A percentile compares a stretch with the other conserved stretches of the same genome.
Conservation (phyloP, 768 basidiomycete genomes). For the Xerocomellus dryophilus region DNA sequence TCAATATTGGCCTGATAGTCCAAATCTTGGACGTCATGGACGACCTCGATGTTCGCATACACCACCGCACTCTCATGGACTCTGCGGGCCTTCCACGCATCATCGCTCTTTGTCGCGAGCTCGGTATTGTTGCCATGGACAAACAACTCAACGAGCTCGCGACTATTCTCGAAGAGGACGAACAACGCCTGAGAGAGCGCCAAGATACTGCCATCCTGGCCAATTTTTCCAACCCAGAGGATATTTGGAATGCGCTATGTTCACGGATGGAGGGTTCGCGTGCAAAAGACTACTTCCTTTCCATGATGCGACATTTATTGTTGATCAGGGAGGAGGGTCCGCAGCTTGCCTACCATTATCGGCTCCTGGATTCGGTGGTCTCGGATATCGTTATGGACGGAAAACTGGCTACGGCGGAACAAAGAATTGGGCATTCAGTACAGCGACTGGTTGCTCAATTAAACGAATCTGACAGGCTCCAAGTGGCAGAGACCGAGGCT, state of each 20-base stretch:
- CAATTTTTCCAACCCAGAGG: conserved; percentile 76
- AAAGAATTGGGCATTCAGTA: conserved; percentile 85
- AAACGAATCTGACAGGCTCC: conserved; percentile 83
- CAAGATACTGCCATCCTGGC: conserved; percentile 73
- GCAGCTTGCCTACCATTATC: conserved; percentile 82
- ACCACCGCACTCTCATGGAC: conserved; percentile 89
- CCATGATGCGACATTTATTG: conserved; percentile 91
- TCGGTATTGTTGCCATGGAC: conserved; percentile 63
- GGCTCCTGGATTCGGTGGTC: conserved; percentile 85
- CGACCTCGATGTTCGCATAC: conserved; percentile 80
- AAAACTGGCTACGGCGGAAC: conserved; percentile 80
- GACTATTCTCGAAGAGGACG: conserved; percentile 67
- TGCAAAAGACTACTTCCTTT: conserved; percentile 82
- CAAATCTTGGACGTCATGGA: conserved; percentile 62
- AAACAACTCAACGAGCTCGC: conserved; percentile 63
- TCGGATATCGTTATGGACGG: conserved; percentile 92
- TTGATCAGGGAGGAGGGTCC: conserved; percentile 88
- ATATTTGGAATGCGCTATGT: conserved; percentile 82
- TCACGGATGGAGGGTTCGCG: conserved; percentile 74
- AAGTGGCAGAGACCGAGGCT: conserved; percentile 75
- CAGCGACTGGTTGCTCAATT: conserved; percentile 85
- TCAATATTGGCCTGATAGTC: conserved; percentile 72
- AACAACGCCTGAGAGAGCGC: conserved; percentile 64
- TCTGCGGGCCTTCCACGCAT: conserved; percentile 76
- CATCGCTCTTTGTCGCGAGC: conserved; percentile 62